phyloP scores from a whole-genome alignment of 1,284 basidiomycete species.

The Takashimella koratensis region DNA sequence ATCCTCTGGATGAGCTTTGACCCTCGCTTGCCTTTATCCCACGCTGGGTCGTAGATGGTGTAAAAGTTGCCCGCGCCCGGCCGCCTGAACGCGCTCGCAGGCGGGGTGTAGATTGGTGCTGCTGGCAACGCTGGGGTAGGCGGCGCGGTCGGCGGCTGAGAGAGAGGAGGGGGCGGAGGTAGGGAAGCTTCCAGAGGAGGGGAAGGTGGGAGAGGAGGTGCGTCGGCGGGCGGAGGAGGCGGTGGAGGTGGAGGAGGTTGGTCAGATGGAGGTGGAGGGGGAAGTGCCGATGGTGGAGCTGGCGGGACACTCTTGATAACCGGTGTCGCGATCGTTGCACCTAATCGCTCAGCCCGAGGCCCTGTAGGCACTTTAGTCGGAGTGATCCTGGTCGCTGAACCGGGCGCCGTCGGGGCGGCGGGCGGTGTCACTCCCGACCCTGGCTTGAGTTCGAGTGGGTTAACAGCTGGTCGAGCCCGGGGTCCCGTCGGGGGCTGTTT shows the following conservation, averaged over 20 bases:
- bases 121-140: not conserved
- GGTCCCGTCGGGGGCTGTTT: not conserved
- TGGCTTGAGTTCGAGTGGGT: not conserved
- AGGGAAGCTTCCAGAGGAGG: constrained; percentile 30
- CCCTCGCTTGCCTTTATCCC: constrained; percentile 11
- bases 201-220: constrained; percentile 29
- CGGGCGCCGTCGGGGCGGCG: too few species aligned
- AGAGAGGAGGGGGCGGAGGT: constrained; percentile 8
- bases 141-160: constrained; percentile 11
- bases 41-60: constrained; percentile 16
- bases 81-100: constrained; percentile 23
- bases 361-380: not conserved
- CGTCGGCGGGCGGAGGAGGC: constrained; percentile 2
- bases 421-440: not conserved
- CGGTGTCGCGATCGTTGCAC: not conserved
- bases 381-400: not conserved
- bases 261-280: constrained; percentile 23
- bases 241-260: constrained; percentile 6
- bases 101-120: constrained; percentile 20
- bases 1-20: constrained; percentile 31
- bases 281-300: constrained; percentile 8
- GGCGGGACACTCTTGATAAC: too few species aligned
- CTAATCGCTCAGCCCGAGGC: not conserved
- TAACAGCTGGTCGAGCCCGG: not conserved
- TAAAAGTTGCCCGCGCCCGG: constrained; percentile 31